Evolutionary conservation across 768 basidiomycete species (phyloP), one percentile per base, ranked within the genome.

Genomic region (Amanita rubescens): DNA sequence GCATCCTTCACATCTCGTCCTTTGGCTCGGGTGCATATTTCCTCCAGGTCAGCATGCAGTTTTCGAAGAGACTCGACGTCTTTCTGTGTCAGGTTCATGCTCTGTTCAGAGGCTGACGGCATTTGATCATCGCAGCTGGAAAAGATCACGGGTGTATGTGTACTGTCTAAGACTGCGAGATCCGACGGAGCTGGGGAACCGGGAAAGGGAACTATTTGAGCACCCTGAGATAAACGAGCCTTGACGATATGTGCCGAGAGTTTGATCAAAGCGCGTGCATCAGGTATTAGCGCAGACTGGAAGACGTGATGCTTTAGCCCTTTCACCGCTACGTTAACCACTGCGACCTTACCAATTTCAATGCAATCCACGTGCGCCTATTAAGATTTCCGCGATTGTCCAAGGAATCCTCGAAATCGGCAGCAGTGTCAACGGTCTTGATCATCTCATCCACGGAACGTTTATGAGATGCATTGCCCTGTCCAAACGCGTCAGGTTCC

Each of bases 381-480:
- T 77, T 77, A 4, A 55, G 39, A 12, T 50, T 51, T 24, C 47
- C 59, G 3, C 52, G 63, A 1, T 62, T 66, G 27, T 62, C 59
- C 25, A 68, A 52, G 7, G 58, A n/a, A n/a, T n/a, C n/a, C n/a
- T n/a, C n/a, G n/a, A n/a, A n/a, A n/a, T n/a, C n/a, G n/a, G n/a
- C n/a, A 58, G 85, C 85, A 5, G 86, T 79, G 55, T 93, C 82
- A 39, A 95, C 82, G 54, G 82, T 84, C 45, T 73, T 75, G 33
- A 91, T 70, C 63, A 88, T 88, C 69, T 95, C 93, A n/a, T 80
- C 69, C 0, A 92, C 79, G 55, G 85, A 79, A 24, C 73, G 76
- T 63, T 84, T 81, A 67, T 89, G 76, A 5, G 72, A 67, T 8
- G 68, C 69, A 5, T 59, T 50, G 34, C 66, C 59, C 27, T 59